Base-by-base conservation (phyloP, 2,329 filamentous ascomycete species). In the Neonectria hederae region DNA sequence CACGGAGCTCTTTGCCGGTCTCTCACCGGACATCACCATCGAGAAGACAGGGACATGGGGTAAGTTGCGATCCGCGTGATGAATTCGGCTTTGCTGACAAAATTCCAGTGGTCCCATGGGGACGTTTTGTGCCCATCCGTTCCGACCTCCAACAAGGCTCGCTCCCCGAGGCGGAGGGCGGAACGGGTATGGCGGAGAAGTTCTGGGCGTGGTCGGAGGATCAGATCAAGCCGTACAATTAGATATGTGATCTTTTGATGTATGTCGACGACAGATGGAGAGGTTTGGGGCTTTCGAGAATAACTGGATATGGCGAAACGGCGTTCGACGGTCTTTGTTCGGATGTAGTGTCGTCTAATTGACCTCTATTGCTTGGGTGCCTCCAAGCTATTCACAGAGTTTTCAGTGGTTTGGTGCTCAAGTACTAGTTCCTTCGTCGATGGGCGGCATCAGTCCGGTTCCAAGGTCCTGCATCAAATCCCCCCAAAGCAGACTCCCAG, bases 1-100 rank as follows among this genome's bases (percentile, higher is more conserved):
- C 64, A 84, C 83, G 0, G 79, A 83, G 69, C 72, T 86, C 1
- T 86, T 79, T 63, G 81, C 83, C 6, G 83, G 77, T 0, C 73
- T 83, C 49, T 80, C 82, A 0, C 76, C 78, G 0, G 79, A 83
- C 0, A 75, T 85, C 10, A 82, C 78, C 1, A 49, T 76, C 2
- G 79, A 80, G 35, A 77, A 79, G 22, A 73, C 74, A 2, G 77
- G 79, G 8, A 63, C 63, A 5, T 80, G 76, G 75, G 66, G 75
- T 74, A 66, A 51, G 69, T 53, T 1, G 3, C 1, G 3, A 35
- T 2, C 17, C 24, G 1, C 14, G 11, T 35, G 14, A 22, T 14
- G n/a, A 13, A 4, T 7, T 4, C 3, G 19, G 1, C 0, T 10
- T 26, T 51, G 28, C 59, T 72, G 38, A 71, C 19, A 40, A 17